Evolutionary conservation across 2,329 filamentous ascomycete genomes (phyloP), one percentile per base, ranked within the genome.

Genomic region (Mollisia scopiformis): DNA sequence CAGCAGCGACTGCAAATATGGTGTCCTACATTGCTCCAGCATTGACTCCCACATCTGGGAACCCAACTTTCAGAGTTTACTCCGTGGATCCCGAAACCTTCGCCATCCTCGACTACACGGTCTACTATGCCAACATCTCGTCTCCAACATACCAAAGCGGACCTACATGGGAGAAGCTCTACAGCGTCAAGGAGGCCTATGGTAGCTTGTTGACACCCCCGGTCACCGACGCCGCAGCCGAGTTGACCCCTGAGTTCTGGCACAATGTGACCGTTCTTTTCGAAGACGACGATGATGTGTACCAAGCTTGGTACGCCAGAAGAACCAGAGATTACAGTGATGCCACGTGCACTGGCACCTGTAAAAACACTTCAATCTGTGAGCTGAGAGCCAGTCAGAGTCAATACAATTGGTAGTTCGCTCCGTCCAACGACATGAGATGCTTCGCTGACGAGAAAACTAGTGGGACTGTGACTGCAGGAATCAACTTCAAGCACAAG

Each of bases 181-280:
- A 73, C 55, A 69, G 66, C 11, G 71, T 66, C 16, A 72, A 71
- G 46, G 71, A 69, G 21, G 65, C 66, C 10, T 75, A 75, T 50
- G 72, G 70, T 6, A 31, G 65, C 6, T 57, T 69, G 1, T 71
- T 82, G 14, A 68, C 62, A 28, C 79, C 81, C 43, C 77, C 80
- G 1, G 64, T 80, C 13, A 72, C 71, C 8, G 75, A 76, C 4
- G 73, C 72, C 0, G 55, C 65, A 1, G 69, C 70, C 5, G 78
- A 87, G 66, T 77, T 88, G 33, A 83, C 80, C 1, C 80, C 83
- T 0, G 79, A 79, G 1, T 86, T 86, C 72, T 87, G 84, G 84
- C 84, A 86, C 69, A 80, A 82, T 63, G 75, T 86, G 27, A 86
- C 84, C 1, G 74, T 74, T 1, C 69, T 74, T 2, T 79, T 87